Percentiles rank a stretch among this genome's conserved stretches.
Evolutionary conservation across 164 flowering plant genomes (phyloP).

Genomic region (Vitis rupestris): DNA sequence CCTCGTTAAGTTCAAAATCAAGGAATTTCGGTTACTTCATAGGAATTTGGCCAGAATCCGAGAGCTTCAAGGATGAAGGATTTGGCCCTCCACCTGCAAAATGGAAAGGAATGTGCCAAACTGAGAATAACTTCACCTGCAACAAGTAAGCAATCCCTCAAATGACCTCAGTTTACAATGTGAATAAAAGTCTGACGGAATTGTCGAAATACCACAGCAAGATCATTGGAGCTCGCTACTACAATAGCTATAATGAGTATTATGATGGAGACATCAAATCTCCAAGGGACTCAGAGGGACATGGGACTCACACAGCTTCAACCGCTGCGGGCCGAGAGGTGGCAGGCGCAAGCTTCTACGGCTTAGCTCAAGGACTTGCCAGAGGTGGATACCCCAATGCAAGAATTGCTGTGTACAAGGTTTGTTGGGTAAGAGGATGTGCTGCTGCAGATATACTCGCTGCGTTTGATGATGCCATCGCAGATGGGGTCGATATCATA

Average conservation of each 20-base stretch:
- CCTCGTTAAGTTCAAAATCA: no score
- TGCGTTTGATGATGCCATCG: slow-evolving; percentile 41
- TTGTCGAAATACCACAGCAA: slow-evolving; percentile 21
- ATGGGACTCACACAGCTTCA: slow-evolving; percentile 39
- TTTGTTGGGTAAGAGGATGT: slow-evolving; percentile 32
- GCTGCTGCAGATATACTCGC: slow-evolving; percentile 23
- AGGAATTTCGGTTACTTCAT: not conserved
- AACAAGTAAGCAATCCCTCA: slow-evolving; percentile 27
- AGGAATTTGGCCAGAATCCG: slow-evolving; percentile 50
- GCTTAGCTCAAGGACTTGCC: slow-evolving; percentile 33
- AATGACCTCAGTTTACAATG: no score
- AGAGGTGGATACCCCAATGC: slow-evolving; percentile 36
- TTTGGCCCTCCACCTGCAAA: slow-evolving; percentile 34
- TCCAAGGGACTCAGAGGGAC: slow-evolving; percentile 34
- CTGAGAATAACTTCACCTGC: slow-evolving; percentile 36
- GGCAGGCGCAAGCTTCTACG: slow-evolving; percentile 26
- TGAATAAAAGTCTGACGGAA: not conserved
- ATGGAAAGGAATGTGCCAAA: slow-evolving; percentile 44
- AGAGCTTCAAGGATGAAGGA: slow-evolving; percentile 34
- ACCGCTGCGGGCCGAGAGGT: slow-evolving; percentile 35
- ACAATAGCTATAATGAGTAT: slow-evolving; percentile 11
- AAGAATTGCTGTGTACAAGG: slow-evolving; percentile 41
- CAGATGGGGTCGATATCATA: slow-evolving; percentile 36
- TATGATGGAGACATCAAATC: slow-evolving; percentile 9
- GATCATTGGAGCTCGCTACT: slow-evolving; percentile 36